A percentile compares a stretch with the other conserved stretches of the same genome.
Conservation (phyloP, 2,329 filamentous ascomycete genomes). For the Zymoseptoria tritici region DNA sequence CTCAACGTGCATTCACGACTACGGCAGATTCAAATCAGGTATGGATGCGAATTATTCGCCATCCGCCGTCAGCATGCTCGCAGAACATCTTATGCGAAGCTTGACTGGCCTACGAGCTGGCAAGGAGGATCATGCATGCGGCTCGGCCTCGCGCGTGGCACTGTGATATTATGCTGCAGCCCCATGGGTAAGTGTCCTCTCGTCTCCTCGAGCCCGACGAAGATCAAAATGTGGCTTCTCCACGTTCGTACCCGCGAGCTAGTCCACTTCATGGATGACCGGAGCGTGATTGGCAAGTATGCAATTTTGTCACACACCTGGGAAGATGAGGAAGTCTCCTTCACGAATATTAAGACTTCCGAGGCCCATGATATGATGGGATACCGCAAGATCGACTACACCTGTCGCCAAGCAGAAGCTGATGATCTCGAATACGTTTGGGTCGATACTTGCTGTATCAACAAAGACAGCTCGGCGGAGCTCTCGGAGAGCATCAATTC, state of each 20-base stretch:
- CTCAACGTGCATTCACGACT: too few relatives aligned
- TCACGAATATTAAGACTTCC: constrained; percentile 8
- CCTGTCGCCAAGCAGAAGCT: constrained; percentile 4
- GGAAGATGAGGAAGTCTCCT: constrained; percentile 10
- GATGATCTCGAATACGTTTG: constrained; percentile 4
- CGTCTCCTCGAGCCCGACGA: too few relatives aligned
- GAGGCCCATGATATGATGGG: not conserved
- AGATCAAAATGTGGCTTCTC: constrained; percentile 18
- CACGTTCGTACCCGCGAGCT: constrained; percentile 4
- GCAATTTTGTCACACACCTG: constrained; percentile 16
- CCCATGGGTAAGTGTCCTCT: not conserved
- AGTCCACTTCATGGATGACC: constrained; percentile 9
- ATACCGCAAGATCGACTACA: constrained; percentile 5
- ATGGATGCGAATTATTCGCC: too few relatives aligned
- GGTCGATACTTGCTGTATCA: constrained; percentile 16
- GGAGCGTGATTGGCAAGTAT: constrained; percentile 5
- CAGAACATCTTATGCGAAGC: not conserved
- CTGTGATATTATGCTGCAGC: too few relatives aligned
- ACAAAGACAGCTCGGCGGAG: constrained; percentile 16
- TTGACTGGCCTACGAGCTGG: not conserved
- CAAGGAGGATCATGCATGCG: not conserved
- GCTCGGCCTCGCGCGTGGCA: not conserved
- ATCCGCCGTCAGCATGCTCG: too few relatives aligned
- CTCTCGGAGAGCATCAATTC: constrained; percentile 19
- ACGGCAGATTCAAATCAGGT: too few relatives aligned